phyloP scores from a whole-genome alignment of 495 filamentous ascomycete species.

The Daldinia concentrica region DNA sequence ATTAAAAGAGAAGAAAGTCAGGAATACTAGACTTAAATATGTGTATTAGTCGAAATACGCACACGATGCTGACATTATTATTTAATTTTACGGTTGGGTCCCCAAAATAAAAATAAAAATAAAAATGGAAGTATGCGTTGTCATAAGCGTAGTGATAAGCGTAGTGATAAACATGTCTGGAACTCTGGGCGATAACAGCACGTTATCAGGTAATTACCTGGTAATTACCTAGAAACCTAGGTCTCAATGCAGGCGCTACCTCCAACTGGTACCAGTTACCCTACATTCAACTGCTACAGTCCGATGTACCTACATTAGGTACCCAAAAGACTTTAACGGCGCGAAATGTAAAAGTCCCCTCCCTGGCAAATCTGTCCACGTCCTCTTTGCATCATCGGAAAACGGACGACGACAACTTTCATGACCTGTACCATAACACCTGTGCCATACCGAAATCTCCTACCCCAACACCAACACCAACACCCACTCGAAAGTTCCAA shows the following conservation, averaged over 20 bases:
- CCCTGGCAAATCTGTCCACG: conserved; percentile 40
- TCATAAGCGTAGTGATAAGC: conserved; percentile 15
- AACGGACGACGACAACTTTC: neutral
- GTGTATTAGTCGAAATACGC: neutral
- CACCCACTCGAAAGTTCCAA: neutral
- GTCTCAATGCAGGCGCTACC: conserved; percentile 8
- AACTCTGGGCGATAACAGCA: neutral
- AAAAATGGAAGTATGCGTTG: conserved; percentile 18
- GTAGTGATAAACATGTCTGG: neutral
- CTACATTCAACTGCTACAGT: neutral
- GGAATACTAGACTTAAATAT: too few species aligned
- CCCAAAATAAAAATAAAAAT: conserved; percentile 2
- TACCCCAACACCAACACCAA: too few species aligned
- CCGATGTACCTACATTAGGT: neutral
- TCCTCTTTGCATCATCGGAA: conserved; percentile 17
- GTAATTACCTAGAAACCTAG: neutral
- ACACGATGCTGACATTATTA: neutral
- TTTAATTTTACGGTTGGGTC: conserved; percentile 3
- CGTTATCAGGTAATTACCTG: conserved; percentile 5
- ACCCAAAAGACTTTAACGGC: neutral
- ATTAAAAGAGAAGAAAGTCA: too few species aligned
- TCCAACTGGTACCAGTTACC: neutral
- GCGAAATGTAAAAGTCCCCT: conserved; percentile 36
- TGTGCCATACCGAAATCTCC: neutral
- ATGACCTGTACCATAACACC: neutral